Evolutionary conservation across 176 grass and related monocot species (phyloP).

Genomic region (Dactylis glomerata): DNA sequence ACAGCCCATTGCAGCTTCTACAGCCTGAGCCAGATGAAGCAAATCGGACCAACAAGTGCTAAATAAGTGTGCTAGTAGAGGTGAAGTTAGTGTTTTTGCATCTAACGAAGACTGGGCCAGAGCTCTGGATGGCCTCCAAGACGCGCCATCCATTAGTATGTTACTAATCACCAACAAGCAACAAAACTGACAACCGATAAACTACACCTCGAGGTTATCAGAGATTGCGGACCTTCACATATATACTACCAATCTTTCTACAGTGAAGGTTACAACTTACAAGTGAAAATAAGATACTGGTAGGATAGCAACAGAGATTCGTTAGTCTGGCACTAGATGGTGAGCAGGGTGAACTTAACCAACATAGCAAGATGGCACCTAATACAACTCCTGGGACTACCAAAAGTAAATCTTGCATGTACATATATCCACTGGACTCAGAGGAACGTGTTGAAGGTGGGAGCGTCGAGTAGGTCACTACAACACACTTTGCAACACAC

Average conservation of each 20-base stretch:
- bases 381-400: background rate
- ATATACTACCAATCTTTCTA: slow-evolving; percentile 12
- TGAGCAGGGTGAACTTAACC: background rate
- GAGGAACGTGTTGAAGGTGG: background rate
- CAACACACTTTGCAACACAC: background rate
- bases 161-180: too few species aligned
- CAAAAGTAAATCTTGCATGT: background rate
- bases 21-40: too few species aligned
- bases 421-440: background rate
- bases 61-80: too few species aligned
- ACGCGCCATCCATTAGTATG: too few species aligned
- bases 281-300: slow-evolving; percentile 4
- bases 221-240: slow-evolving; percentile 28
- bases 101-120: too few species aligned
- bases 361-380: background rate
- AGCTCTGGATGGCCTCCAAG: too few species aligned
- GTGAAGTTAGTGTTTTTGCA: too few species aligned
- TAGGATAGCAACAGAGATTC: background rate
- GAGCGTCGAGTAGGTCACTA: background rate
- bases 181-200: too few species aligned
- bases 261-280: slow-evolving; percentile 17
- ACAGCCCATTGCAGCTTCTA: too few species aligned
- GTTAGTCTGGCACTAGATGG: background rate
- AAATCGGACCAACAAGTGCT: too few species aligned
- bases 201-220: background rate